Evolutionary conservation across 306 rosid genomes (phyloP).

Genomic region (Inga oerstediana): DNA sequence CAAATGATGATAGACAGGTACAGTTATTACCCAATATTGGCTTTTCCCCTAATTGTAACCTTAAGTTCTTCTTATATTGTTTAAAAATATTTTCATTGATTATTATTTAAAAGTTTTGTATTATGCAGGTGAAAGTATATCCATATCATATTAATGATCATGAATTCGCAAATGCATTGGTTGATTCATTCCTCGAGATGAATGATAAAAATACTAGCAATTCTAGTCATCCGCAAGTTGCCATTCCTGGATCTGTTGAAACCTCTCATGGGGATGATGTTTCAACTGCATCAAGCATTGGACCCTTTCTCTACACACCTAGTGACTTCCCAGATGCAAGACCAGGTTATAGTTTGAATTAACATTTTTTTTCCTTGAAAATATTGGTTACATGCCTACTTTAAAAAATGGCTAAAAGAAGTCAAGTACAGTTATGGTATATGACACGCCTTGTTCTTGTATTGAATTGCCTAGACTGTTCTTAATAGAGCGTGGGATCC

Average conservation of each 20-base stretch:
- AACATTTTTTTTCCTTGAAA: conserved; percentile 18
- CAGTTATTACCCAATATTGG: conserved; percentile 19
- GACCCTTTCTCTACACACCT: conserved; percentile 49
- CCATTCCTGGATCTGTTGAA: conserved; percentile 40
- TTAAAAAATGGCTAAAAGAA: background rate
- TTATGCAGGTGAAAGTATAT: conserved; percentile 69
- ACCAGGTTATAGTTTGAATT: conserved; percentile 64
- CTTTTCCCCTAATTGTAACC: conserved; percentile 1
- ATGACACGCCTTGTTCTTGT: background rate
- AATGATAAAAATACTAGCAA: conserved; percentile 40
- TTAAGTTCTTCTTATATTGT: conserved; percentile 21
- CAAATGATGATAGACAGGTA: conserved; percentile 69
- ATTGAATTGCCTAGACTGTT: background rate
- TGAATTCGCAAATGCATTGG: conserved; percentile 79
- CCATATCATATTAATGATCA: conserved; percentile 84
- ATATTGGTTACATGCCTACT: background rate
- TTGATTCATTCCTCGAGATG: conserved; percentile 75
- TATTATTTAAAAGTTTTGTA: conserved; percentile 12
- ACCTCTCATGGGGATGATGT: conserved; percentile 35
- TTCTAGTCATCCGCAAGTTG: conserved; percentile 42
- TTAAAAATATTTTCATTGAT: background rate
- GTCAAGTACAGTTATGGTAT: background rate
- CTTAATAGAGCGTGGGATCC: background rate
- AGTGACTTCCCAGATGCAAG: conserved; percentile 84
- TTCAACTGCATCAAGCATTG: conserved; percentile 45